These are phyloP conservation scores for Scheffersomyces coipomensis DNA, from an alignment of 805 yeast genomes.

Conservation along the genomic window DNA sequence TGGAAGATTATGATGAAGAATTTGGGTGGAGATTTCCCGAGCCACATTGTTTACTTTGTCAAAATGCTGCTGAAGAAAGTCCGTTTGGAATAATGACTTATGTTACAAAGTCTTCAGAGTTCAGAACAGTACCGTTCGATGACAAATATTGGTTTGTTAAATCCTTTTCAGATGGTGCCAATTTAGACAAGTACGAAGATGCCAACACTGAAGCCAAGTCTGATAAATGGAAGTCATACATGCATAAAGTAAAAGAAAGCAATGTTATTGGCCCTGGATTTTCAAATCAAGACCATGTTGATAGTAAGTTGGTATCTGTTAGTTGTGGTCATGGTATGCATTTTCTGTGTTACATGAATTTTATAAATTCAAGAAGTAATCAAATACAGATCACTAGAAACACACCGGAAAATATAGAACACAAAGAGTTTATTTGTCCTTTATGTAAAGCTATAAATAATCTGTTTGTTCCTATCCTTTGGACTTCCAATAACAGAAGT, in stretches of 20 bases:
- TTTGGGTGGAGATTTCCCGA: constrained; percentile 67
- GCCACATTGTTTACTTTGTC: constrained; percentile 77
- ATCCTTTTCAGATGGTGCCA: constrained; percentile 51
- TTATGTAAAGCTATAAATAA: constrained; percentile 86
- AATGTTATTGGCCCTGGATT: constrained; percentile 73
- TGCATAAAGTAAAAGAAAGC: constrained; percentile 33
- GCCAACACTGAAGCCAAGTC: constrained; percentile 14
- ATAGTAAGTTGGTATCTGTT: constrained; percentile 50
- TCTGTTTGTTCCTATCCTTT: constrained; percentile 74
- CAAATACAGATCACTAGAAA: constrained; percentile 78
- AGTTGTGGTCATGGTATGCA: constrained; percentile 98
- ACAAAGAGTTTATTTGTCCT: constrained; percentile 82
- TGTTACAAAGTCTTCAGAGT: constrained; percentile 56
- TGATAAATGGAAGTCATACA: constrained; percentile 36
- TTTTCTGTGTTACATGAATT: constrained; percentile 68
- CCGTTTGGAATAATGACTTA: constrained; percentile 75
- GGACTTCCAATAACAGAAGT: constrained; percentile 46
- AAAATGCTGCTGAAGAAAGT: constrained; percentile 63
- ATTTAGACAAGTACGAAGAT: constrained; percentile 36
- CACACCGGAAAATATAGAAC: constrained; percentile 69
- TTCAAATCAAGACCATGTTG: constrained; percentile 36
- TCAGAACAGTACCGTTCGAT: constrained; percentile 62
- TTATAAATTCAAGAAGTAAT: constrained; percentile 53
- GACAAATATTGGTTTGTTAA: constrained; percentile 64
- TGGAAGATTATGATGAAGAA: constrained; percentile 32